Evolutionary conservation across 495 filamentous ascomycete species (phyloP).

Genomic region (Trichoderma gamsii): DNA sequence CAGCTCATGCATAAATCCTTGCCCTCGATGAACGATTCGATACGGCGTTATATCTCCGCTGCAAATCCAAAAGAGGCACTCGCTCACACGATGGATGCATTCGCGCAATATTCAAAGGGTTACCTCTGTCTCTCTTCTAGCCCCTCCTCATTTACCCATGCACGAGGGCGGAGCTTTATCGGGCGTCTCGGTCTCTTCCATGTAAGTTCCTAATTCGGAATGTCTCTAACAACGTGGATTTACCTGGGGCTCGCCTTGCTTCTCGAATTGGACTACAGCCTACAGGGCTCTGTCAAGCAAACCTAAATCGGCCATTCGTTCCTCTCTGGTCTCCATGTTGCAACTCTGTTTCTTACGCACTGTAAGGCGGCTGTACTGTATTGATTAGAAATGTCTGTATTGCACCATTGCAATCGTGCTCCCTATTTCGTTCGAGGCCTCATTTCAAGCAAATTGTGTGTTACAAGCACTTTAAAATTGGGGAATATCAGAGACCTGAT

Average conservation of each 20-base stretch:
- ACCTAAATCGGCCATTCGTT: not conserved
- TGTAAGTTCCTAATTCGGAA: not conserved
- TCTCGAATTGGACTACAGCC: not conserved
- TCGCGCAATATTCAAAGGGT: not conserved
- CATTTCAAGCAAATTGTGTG: too few species aligned
- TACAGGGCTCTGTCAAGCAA: not conserved
- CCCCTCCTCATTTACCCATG: not conserved
- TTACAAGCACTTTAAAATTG: too few species aligned
- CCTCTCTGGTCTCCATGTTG: not conserved
- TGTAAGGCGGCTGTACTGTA: not conserved
- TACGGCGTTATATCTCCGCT: not conserved
- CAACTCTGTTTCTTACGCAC: not conserved
- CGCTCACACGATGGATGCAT: not conserved
- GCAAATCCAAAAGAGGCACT: not conserved
- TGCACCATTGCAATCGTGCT: not conserved
- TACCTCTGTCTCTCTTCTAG: too few species aligned
- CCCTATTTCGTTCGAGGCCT: too few species aligned
- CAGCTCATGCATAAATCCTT: not conserved
- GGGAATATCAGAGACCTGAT: too few species aligned
- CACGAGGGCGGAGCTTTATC: not conserved
- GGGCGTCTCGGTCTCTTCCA: too few species aligned
- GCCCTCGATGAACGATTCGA: not conserved
- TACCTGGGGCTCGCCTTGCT: not conserved
- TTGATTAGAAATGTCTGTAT: not conserved
- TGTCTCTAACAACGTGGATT: not conserved